Evolutionary conservation across 2,329 filamentous ascomycete genomes (phyloP).

Genomic region (Aspergillus chevalieri): DNA sequence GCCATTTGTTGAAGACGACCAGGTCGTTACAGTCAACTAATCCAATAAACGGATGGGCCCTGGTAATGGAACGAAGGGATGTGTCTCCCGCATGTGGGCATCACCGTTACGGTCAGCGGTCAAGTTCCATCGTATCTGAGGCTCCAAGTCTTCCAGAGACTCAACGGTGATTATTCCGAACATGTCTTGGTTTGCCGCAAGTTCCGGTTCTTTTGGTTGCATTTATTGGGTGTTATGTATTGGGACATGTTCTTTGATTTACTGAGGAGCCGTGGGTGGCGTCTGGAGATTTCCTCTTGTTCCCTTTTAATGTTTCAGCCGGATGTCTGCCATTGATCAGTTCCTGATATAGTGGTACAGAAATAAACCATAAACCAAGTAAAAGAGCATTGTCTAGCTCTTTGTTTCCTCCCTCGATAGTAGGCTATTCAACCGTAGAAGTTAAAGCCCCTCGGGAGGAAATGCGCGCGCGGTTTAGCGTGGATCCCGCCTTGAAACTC

Average conservation of each 20-base stretch:
- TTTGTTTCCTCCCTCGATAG: background rate
- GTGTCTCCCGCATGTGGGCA: background rate
- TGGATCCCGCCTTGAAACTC: slow-evolving; percentile 4
- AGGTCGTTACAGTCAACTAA: slow-evolving; percentile 51
- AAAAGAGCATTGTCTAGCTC: background rate
- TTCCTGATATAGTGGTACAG: background rate
- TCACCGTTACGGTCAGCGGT: background rate
- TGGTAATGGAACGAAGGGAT: background rate
- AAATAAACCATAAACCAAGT: background rate
- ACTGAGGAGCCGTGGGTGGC: background rate
- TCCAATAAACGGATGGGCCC: background rate
- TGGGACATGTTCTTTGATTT: background rate
- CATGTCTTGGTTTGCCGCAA: background rate
- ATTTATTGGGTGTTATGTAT: background rate
- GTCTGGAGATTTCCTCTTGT: background rate
- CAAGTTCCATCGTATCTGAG: background rate
- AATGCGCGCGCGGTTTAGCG: slow-evolving; percentile 2
- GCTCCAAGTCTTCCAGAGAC: background rate
- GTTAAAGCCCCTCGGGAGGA: background rate
- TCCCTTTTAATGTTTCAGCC: background rate
- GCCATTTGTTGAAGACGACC: slow-evolving; percentile 70
- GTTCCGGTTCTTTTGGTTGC: background rate
- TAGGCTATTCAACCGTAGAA: background rate
- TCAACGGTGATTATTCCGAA: background rate
- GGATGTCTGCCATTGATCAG: background rate